Evolutionary conservation across 1,284 basidiomycete species (phyloP), one percentile per base, ranked within the genome.

Genomic region (Sporisorium iseilematis-ciliati): DNA sequence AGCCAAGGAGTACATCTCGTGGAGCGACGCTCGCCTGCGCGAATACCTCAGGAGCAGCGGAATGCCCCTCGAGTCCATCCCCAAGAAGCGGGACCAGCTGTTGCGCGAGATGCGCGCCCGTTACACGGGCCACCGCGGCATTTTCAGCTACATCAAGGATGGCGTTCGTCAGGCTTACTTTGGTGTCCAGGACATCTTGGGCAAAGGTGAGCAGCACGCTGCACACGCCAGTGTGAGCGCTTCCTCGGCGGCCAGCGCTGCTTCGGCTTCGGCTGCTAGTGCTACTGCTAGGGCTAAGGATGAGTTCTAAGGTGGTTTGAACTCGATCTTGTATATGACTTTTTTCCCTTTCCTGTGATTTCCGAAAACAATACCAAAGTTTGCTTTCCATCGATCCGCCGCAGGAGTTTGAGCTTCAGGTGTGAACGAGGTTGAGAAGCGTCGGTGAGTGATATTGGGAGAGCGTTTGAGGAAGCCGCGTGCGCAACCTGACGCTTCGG

Each of bases 101-200:
- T 56, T 84, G 65, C 75, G 82, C 50, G 75, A 80, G 70, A 80
- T 82, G 72, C 71, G 83, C 14, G 82, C 82, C 2, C 71, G 82
- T 31, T 84, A 81, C 75, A 66, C 65, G 23, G 78, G 80, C 21
- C 73, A 82, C 59, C 61, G 66, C 38, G 72, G 79, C 55, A 64
- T 80, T 38, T 69, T 82, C 23, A 67, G 60, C 50, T 72, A 74
- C 41, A 62, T 82, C 64, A 82, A 82, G 72, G 78, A 80, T 52
- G 77, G 74, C 38, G 76, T 80, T 35, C 64, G 77, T 14, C 66
- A 80, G 66, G 69, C 81, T 40, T 66, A 81, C 60, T 81, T 72
- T 64, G 74, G 73, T 35, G 72, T 75, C 11, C 74, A 82, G 63
- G 80, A 79, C 49, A 79, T 76, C 14, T 53, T 68, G n/a, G 81